phyloP scores from a whole-genome alignment of 2,329 filamentous ascomycete genomes.

The Phaeosphaeria sp. region DNA sequence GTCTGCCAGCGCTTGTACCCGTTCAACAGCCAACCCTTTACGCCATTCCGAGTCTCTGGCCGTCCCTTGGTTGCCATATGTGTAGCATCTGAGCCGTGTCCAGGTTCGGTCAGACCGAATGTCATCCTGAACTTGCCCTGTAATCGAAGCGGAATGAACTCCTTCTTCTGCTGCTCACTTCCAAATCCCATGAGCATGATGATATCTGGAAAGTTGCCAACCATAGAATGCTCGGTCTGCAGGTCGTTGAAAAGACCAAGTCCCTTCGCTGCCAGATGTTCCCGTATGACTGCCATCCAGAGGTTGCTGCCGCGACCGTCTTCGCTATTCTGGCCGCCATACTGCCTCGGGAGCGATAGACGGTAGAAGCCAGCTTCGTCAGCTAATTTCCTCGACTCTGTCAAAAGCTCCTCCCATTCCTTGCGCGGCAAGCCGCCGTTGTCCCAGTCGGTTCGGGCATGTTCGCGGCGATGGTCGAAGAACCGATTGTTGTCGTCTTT shows the following conservation, averaged over 20 bases:
- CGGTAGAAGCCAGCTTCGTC: slow-evolving; percentile 68
- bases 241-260: slow-evolving; percentile 68
- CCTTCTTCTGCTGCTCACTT: slow-evolving; percentile 59
- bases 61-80: slow-evolving; percentile 64
- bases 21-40: slow-evolving; percentile 60
- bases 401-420: slow-evolving; percentile 65
- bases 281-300: slow-evolving; percentile 68
- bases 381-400: slow-evolving; percentile 57
- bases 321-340: slow-evolving; percentile 59
- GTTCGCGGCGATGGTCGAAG: slow-evolving; percentile 70
- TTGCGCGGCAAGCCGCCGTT: slow-evolving; percentile 61
- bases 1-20: slow-evolving; percentile 71
- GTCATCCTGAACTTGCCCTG: slow-evolving; percentile 62
- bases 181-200: slow-evolving; percentile 69
- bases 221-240: slow-evolving; percentile 68
- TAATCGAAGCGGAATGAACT: slow-evolving; percentile 61
- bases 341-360: slow-evolving; percentile 63
- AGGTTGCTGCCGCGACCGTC: slow-evolving; percentile 59
- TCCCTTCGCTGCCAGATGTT: slow-evolving; percentile 65
- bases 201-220: slow-evolving; percentile 68
- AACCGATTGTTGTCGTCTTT: slow-evolving; percentile 66
- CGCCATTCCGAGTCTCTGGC: slow-evolving; percentile 53
- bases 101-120: slow-evolving; percentile 68
- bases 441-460: slow-evolving; percentile 67
- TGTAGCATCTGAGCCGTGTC: slow-evolving; percentile 68